Base-by-base conservation (phyloP, 306 rosid species). In the Ormosia semicastrata region DNA sequence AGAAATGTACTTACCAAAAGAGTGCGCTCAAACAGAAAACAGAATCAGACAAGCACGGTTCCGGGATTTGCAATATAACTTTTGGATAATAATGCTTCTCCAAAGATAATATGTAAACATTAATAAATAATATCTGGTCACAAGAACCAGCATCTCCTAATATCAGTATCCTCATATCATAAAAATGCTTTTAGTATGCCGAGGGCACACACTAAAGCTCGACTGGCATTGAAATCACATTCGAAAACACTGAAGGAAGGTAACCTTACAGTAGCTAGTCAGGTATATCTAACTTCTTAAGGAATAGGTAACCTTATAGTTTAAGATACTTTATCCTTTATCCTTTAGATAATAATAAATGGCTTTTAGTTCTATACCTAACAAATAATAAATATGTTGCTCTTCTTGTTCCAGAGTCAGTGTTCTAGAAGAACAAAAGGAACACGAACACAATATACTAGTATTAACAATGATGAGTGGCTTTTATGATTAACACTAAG, bases 61-160 rank as follows among this genome's bases (percentile, higher is more conserved):
- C 76, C 43, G 46, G 53, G 72, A 76, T 85, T 54, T 78, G 86
- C 58, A 71, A 14, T 65, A 78, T 41, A n/a, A 49, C 76, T 67
- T 65, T 12, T 8, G 75, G 66, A 87, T 54, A 71, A 71, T 66
- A 60, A 81, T 62, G 56, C 41, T 56, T 73, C 69, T 76, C 69
- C 14, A 73, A 75, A 73, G 59, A 66, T 68, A 82, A 78, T 74
- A 66, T 85, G 86, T 80, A 86, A 75, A 57, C 82, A 46, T 76
- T 67, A 59, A 69, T 69, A 69, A 59, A 70, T 77, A 41, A 75
- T 68, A 76, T 77, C 78, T 7, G 24, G 85, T 71, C 37, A 59
- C 59, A n/a, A 64, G 50, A 73, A 52, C 66, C 77, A 75, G 59
- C 41, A 67, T 59, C 52, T 82, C 79, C 76, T 54, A 50, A 66